Base-by-base conservation (phyloP, 345 rosid species). In the Aquilaria malaccensis region DNA sequence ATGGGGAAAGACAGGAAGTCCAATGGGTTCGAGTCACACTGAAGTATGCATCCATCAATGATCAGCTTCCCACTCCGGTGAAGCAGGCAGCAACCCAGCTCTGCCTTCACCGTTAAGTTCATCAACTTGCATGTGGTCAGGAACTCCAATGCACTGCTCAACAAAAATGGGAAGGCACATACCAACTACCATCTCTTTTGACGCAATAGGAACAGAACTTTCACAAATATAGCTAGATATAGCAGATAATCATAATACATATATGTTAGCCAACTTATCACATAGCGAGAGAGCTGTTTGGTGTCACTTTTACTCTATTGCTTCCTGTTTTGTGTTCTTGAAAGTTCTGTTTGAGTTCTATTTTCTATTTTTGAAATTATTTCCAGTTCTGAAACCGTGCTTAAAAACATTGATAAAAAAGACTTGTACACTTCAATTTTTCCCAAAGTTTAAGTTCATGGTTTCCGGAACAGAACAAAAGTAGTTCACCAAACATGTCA, bases 81-180 rank as follows among this genome's bases (percentile, higher is more conserved):
- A 54, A 86, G 96, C 82, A 90, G 80, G 74, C 97, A 94, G 80
- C 95, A 86, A 5, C 99, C 99, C 0, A 94, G 96, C 82, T 88
- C 99, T 6, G 93, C 89, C 76, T 76, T 85, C 69, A 94, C 91
- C 0, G 93, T 90, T 68, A 94, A 65, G 79, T 94, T 94, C 0
- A 85, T 66, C 57, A 94, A 72, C 74, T 94, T 89, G 85, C 97
- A 89, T 30, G 93, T 81, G 9, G 98, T 82, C 51, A 80, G 70
- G 75, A 89, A 75, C 74, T 90, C 97, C 83, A 94, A 32, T 10
- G 97, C 97, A 76, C 97, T 90, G 90, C 79, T 64, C 70, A 60
- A 75, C 64, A 52, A 43, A 61, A 60, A 69, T 47, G 50, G 59
- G 58, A 14, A 37, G 33, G 48, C 45, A 45, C 61, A 65, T 61